These are phyloP conservation scores for Saccharomycopsis olivae DNA, from an alignment of 805 yeast genomes.

Conservation along the genomic window DNA sequence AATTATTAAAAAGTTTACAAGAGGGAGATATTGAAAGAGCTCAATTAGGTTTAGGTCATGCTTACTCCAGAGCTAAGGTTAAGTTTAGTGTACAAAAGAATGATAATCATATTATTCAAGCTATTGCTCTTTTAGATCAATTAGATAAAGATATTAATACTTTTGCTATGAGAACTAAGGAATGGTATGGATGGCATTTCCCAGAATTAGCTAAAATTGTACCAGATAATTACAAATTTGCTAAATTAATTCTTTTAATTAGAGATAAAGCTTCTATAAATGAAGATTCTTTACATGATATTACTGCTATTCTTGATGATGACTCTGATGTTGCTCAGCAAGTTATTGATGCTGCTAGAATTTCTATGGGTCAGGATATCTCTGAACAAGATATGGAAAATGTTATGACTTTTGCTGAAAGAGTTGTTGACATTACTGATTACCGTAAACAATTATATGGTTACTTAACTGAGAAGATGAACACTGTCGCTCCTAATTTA, in stretches of 20 bases:
- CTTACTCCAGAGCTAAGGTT: constrained; percentile 97
- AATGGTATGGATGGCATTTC: constrained; percentile 99
- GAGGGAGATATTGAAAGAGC: constrained; percentile 96
- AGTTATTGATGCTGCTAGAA: constrained; percentile 88
- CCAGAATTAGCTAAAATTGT: constrained; percentile 92
- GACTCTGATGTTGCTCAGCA: constrained; percentile 89
- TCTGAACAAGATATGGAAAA: constrained; percentile 91
- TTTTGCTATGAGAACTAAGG: constrained; percentile 93
- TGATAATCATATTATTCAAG: constrained; percentile 98
- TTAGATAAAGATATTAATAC: constrained; percentile 97
- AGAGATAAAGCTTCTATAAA: constrained; percentile 77
- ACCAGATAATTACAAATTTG: constrained; percentile 79
- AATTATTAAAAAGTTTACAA: constrained; percentile 82
- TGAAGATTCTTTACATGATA: constrained; percentile 77
- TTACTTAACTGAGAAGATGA: constrained; percentile 92
- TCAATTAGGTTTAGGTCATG: constrained; percentile 97
- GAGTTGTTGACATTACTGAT: constrained; percentile 85
- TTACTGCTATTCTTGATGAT: constrained; percentile 77
- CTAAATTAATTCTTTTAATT: constrained; percentile 71
- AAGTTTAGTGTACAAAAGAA: constrained; percentile 98
- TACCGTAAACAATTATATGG: constrained; percentile 77
- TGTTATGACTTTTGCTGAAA: constrained; percentile 81
- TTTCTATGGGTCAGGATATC: constrained; percentile 98
- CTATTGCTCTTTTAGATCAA: constrained; percentile 94
- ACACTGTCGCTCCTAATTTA: constrained; percentile 94